Evolutionary conservation across 2,329 filamentous ascomycete genomes (phyloP), one percentile per base, ranked within the genome.

Genomic region (Beauveria sp.): DNA sequence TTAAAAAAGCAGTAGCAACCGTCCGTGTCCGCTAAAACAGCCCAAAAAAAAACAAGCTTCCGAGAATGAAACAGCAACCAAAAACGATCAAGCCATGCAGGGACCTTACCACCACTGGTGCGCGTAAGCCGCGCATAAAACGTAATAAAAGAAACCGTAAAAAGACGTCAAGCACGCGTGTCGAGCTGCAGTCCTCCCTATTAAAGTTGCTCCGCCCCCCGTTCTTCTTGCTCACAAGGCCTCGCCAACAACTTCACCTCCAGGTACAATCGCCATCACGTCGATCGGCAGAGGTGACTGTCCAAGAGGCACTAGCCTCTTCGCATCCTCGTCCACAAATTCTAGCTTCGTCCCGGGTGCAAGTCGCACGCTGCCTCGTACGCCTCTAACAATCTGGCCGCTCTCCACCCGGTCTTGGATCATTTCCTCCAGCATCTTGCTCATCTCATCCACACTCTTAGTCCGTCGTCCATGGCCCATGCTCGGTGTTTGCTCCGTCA

Each of bases 391-490:
- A 24, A 91, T 76, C 60, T 90, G 85, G 24, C 89, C 90, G 58
- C 81, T 86, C 68, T 95, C 90, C 59, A 96, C 89, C 62, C 89
- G 86, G 70, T 93, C 90, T 70, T 93, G 89, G 63, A 97, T 95
- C 93, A 98, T 97, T 75, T 96, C 91, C 69, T 98, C 93, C 28
- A 97, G 83, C 78, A 97, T 92, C 69, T 87, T 86, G 67, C 90
- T 96, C 87, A 97, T 93, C 74, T 96, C 93, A 68, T 96, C 92
- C 40, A 95, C 89, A 66, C 89, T 91, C 77, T 83, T 86, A 14
- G 80, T 79, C 55, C 83, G 81, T 65, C 80, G 83, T 58, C 81
- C 82, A n/a, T 74, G 69, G n/a, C 59, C 31, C 28, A 65, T 67
- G 3, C 56, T 48, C 34, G 66, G 53, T 45, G 66, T 63, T 80